Conservation (phyloP, 2,329 filamentous ascomycete species). For the Zymoseptoria passerinii region DNA sequence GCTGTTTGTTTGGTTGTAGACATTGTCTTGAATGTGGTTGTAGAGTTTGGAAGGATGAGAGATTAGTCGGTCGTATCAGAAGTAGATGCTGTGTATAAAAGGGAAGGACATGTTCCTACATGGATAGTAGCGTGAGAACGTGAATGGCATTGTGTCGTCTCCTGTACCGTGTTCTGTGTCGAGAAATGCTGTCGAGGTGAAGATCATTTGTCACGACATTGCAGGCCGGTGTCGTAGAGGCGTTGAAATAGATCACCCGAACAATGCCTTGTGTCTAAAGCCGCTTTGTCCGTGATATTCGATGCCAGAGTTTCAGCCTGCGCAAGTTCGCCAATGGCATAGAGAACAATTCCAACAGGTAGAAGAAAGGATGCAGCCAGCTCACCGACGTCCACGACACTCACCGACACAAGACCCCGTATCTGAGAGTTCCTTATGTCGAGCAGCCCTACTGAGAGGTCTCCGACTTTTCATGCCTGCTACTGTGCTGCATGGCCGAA, state of each 20-base stretch:
- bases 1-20: background rate
- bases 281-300: background rate
- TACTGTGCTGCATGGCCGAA: background rate
- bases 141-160: background rate
- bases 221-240: background rate
- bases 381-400: background rate
- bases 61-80: background rate
- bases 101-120: background rate
- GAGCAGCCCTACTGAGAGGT: too few relatives aligned
- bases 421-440: too few relatives aligned
- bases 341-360: background rate
- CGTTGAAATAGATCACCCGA: background rate
- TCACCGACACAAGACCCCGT: too few relatives aligned
- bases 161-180: background rate
- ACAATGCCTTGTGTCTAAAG: background rate
- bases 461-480: too few relatives aligned
- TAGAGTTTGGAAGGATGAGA: background rate
- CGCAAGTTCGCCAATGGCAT: background rate
- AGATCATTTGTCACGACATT: background rate
- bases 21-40: background rate
- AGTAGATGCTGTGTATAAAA: background rate
- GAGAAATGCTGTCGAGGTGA: background rate
- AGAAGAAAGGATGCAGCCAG: background rate
- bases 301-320: background rate
- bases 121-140: background rate